Percentiles rank a stretch among this genome's conserved stretches.
Conservation (phyloP, 768 basidiomycete species). For the Lenzites betulinus region DNA sequence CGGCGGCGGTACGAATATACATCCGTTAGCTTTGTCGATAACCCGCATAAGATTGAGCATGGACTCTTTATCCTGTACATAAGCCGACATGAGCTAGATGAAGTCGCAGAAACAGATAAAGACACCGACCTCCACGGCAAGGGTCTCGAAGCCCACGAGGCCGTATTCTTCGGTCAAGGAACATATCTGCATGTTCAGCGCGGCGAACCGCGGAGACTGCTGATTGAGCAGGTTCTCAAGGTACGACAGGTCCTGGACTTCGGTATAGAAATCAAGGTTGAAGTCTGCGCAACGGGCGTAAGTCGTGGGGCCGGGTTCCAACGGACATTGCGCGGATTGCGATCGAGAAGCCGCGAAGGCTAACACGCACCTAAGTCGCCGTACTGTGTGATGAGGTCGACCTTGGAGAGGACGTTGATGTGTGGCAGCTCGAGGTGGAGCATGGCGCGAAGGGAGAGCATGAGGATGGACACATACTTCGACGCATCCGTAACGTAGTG, state of each 20-base stretch:
- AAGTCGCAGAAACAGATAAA: not conserved
- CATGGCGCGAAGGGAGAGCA: slow-evolving; percentile 94
- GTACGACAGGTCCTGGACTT: slow-evolving; percentile 93
- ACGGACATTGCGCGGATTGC: not conserved
- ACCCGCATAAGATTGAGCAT: slow-evolving; percentile 86
- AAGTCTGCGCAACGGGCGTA: slow-evolving; percentile 60
- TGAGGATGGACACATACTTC: slow-evolving; percentile 90
- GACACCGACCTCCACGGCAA: slow-evolving; percentile 82
- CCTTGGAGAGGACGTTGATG: slow-evolving; percentile 94
- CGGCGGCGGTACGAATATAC: slow-evolving; percentile 75
- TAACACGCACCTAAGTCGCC: slow-evolving; percentile 79
- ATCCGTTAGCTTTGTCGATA: slow-evolving; percentile 92
- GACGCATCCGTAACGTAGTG: slow-evolving; percentile 96
- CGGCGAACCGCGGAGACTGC: slow-evolving; percentile 66
- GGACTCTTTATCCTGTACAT: slow-evolving; percentile 80
- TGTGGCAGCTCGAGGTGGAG: slow-evolving; percentile 98
- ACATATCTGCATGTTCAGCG: slow-evolving; percentile 87
- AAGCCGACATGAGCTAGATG: not conserved
- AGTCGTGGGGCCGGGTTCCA: not conserved
- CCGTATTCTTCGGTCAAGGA: slow-evolving; percentile 93
- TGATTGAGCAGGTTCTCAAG: slow-evolving; percentile 74
- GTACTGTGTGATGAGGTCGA: slow-evolving; percentile 87
- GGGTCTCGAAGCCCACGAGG: slow-evolving; percentile 93
- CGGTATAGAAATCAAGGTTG: slow-evolving; percentile 96
- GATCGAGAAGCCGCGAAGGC: slow-evolving; percentile 2